These are phyloP conservation scores for Phialocephala sp. DNA, from an alignment of 2,329 filamentous ascomycete genomes.

Conservation along the genomic window DNA sequence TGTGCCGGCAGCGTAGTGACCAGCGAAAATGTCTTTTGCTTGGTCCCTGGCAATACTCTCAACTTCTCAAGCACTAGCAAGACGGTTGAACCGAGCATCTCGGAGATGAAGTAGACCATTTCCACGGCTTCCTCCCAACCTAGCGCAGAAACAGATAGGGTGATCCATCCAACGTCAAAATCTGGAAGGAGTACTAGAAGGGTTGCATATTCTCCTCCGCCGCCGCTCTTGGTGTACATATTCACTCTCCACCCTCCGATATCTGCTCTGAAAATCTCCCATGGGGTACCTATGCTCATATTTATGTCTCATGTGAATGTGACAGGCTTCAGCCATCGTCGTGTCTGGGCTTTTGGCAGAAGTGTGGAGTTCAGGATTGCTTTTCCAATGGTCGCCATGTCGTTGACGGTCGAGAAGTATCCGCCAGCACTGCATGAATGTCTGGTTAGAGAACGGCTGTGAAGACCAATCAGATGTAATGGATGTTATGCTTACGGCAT, in stretches of 20 bases:
- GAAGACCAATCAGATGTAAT: neutral
- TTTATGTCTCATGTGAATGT: conserved; percentile 28
- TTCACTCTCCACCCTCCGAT: conserved; percentile 16
- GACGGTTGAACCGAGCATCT: neutral
- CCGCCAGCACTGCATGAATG: neutral
- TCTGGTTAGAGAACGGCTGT: no score
- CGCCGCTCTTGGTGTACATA: conserved; percentile 21
- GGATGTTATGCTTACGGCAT: conserved; percentile 2
- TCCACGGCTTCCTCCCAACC: neutral
- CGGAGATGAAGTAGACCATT: neutral
- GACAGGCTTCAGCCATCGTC: conserved; percentile 38
- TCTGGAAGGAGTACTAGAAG: conserved; percentile 12
- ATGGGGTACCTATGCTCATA: conserved; percentile 35
- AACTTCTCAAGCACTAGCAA: conserved; percentile 3
- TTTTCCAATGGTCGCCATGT: conserved; percentile 33
- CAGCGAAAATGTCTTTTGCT: neutral
- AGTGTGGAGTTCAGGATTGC: conserved; percentile 34
- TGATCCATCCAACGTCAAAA: conserved; percentile 10
- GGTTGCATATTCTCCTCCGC: conserved; percentile 1
- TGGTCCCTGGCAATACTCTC: conserved; percentile 7
- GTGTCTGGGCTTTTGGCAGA: conserved; percentile 31
- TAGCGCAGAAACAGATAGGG: neutral
- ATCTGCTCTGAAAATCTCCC: conserved; percentile 36
- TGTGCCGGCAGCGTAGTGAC: neutral
- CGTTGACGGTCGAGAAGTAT: conserved; percentile 11